Conservation (phyloP, 2,329 filamentous ascomycete species). For the Sarocladium kiliense region DNA sequence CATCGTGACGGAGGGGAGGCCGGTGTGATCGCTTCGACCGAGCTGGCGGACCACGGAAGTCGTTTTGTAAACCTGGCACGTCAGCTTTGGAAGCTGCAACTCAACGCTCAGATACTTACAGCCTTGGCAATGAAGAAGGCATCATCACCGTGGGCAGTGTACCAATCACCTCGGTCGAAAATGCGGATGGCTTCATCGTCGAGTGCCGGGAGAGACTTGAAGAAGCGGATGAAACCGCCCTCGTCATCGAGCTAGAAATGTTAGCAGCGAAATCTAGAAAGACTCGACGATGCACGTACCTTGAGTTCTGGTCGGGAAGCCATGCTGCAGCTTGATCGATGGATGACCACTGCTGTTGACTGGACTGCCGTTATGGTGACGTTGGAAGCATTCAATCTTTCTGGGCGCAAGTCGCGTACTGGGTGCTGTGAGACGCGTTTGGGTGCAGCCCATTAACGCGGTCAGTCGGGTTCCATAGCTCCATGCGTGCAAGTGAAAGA, state of each 20-base stretch:
- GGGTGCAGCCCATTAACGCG: background rate
- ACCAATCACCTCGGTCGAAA: conserved; percentile 92
- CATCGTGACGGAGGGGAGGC: conserved; percentile 90
- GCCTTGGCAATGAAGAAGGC: conserved; percentile 77
- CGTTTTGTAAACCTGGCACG: conserved; percentile 80
- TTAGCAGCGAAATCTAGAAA: conserved; percentile 11
- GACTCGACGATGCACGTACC: conserved; percentile 42
- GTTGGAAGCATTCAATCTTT: conserved; percentile 12
- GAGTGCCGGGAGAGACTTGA: conserved; percentile 73
- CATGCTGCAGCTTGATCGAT: conserved; percentile 41
- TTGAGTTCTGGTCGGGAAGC: conserved; percentile 68
- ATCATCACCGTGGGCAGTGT: conserved; percentile 87
- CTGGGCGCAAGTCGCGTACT: background rate
- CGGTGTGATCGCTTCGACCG: conserved; percentile 76
- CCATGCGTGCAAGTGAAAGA: too few species aligned
- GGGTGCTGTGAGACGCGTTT: conserved; percentile 17
- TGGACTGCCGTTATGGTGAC: background rate
- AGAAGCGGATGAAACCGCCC: conserved; percentile 93
- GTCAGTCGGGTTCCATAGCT: background rate
- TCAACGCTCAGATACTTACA: conserved; percentile 40
- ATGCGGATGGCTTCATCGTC: conserved; percentile 77
- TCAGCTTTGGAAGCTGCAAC: background rate
- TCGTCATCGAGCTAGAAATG: conserved; percentile 80
- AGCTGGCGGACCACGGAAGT: conserved; percentile 91
- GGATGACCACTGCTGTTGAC: background rate